Evolutionary conservation across 495 filamentous ascomycete genomes (phyloP), one percentile per base, ranked within the genome.

Genomic region (Penicillium cataractarum): DNA sequence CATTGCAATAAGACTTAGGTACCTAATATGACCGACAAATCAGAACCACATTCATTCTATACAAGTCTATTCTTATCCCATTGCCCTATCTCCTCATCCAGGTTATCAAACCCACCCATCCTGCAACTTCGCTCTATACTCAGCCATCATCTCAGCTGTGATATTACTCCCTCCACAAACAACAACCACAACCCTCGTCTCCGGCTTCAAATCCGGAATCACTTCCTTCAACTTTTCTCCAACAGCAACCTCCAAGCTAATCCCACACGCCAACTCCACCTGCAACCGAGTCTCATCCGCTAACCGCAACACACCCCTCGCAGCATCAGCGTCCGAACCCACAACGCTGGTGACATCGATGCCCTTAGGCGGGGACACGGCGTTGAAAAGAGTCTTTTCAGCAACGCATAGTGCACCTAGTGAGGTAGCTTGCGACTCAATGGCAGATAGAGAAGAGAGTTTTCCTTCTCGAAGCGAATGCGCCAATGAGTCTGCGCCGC

Each of bases 211-310:
- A 6, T 72, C 79, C 35, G 83, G 74, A 1, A 89, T 83, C 10
- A 90, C 59, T n/a, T 81, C 74, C 68, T 78, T 82, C 67, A 88
- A 75, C 68, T 89, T 68, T 31, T 24, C 52, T 21, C 57, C 62
- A 13, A 69, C 15, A 17, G 65, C 83, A 48, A 82, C 75, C 39
- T 89, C 86, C 6, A 90, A 65, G 61, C 84, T 88, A 21, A 93
- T 92, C 0, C 92, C 92, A 73, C 94, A 93, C n/a, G 90, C 85
- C 64, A 88, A 75, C 75, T 97, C 94, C 10, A 96, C 89, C 56
- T 92, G 74, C 67, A 96, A 73, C 52, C 88, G 75, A 72, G 89
- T 84, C 52, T 93, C 90, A 68, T 97, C 91, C 32, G 91, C 86
- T 63, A 97, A 83, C 35, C 83, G 72, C 67, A 88, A 79, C 55